Conservation (phyloP, 805 yeast genomes). For the Lipomyces japonicus region DNA sequence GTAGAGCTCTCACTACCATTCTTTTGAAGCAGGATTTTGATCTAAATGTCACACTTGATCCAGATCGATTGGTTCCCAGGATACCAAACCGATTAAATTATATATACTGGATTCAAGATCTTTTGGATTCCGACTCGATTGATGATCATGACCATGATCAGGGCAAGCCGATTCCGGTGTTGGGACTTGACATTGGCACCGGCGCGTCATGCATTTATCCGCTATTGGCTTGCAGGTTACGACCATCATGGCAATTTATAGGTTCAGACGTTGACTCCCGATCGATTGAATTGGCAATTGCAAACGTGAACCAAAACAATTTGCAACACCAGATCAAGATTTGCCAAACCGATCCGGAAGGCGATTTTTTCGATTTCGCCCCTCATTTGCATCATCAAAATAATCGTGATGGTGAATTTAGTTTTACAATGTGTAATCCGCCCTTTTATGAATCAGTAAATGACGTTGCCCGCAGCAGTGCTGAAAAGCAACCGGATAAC, state of each 20-base stretch:
- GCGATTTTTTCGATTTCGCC: conserved; percentile 24
- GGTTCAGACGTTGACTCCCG: conserved; percentile 46
- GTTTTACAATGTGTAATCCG: conserved; percentile 50
- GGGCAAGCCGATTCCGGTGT: not conserved
- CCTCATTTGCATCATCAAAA: not conserved
- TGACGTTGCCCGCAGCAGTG: conserved; percentile 36
- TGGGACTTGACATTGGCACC: conserved; percentile 39
- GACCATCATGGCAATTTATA: conserved; percentile 33
- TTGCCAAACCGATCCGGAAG: conserved; percentile 14
- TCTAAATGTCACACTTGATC: conserved; percentile 13
- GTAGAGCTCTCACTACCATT: conserved; percentile 19
- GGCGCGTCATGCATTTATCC: conserved; percentile 51
- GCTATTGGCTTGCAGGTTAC: conserved; percentile 38
- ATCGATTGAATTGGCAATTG: conserved; percentile 37
- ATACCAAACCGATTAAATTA: conserved; percentile 34
- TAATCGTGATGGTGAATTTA: not conserved
- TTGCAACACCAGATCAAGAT: conserved; percentile 30
- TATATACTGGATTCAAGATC: conserved; percentile 32
- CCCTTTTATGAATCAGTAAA: conserved; percentile 45
- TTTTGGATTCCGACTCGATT: conserved; percentile 18
- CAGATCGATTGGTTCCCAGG: conserved; percentile 28
- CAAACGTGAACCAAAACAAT: conserved; percentile 35
- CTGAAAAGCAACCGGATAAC: conserved; percentile 34
- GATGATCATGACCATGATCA: not conserved
- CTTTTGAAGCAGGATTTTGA: conserved; percentile 21